A percentile compares a stretch with the other conserved stretches of the same genome.
phyloP scores from a whole-genome alignment of 2,329 filamentous ascomycete species.

The Phyllosticta capitalensis region DNA sequence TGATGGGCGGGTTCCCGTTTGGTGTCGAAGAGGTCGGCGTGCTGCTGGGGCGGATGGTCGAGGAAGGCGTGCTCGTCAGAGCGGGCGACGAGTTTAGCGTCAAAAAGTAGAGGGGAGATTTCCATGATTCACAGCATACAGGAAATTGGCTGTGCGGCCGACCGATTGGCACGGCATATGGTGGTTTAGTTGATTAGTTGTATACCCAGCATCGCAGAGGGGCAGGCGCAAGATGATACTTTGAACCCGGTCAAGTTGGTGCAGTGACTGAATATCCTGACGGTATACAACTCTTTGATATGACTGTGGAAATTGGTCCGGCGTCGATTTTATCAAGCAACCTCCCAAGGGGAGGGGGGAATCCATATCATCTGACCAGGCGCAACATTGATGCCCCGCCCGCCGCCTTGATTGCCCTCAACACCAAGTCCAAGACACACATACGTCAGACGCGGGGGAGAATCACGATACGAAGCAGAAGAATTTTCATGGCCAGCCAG shows the following conservation, averaged over 20 bases:
- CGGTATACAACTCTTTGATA: no score
- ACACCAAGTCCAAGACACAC: not conserved
- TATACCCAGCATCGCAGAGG: not conserved
- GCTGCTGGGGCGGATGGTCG: conserved; percentile 64
- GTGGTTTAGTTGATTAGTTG: not conserved
- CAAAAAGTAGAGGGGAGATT: conserved; percentile 15
- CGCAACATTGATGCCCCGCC: not conserved
- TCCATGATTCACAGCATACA: not conserved
- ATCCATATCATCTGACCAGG: not conserved
- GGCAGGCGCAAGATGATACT: not conserved
- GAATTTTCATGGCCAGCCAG: no score
- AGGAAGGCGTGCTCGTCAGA: conserved; percentile 20
- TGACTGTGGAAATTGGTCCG: no score
- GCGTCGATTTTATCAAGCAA: no score
- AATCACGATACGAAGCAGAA: no score
- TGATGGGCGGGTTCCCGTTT: conserved; percentile 81
- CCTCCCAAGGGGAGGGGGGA: not conserved
- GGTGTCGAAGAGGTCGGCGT: conserved; percentile 79
- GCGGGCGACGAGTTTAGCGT: conserved; percentile 26
- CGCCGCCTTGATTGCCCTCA: not conserved
- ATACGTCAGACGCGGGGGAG: not conserved
- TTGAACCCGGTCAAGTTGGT: not conserved
- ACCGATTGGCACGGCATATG: not conserved
- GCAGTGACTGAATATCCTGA: no score
- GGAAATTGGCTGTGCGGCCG: not conserved